These are phyloP conservation scores for Lactarius vividus DNA, from an alignment of 768 basidiomycete genomes.

Conservation along the genomic window DNA sequence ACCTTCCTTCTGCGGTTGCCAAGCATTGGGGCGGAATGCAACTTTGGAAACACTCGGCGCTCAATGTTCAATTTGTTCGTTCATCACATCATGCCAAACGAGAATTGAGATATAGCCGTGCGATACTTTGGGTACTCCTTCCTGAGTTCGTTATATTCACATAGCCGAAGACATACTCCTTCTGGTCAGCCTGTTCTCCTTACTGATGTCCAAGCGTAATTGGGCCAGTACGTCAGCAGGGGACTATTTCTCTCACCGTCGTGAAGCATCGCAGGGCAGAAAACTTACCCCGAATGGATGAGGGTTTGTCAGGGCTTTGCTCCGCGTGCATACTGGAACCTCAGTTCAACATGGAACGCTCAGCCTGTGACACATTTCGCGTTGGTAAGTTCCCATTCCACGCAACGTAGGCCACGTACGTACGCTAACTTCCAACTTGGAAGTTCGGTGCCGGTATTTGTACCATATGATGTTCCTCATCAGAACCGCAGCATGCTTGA, in stretches of 20 bases:
- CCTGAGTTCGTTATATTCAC: slow-evolving; percentile 8
- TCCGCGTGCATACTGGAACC: neutral
- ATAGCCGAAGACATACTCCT: slow-evolving; percentile 10
- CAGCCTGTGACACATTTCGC: neutral
- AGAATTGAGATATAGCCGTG: slow-evolving; percentile 16
- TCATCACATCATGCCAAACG: slow-evolving; percentile 27
- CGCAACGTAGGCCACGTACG: neutral
- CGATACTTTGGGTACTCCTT: slow-evolving; percentile 1
- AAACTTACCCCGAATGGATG: neutral
- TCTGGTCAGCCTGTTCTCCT: slow-evolving; percentile 13
- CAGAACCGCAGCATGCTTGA: neutral
- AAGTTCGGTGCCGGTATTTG: neutral
- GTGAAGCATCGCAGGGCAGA: neutral
- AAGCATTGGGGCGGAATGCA: neutral
- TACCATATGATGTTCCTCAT: neutral
- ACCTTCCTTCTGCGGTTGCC: neutral
- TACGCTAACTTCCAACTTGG: neutral
- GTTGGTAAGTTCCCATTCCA: neutral
- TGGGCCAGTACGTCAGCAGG: neutral
- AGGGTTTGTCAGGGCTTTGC: neutral
- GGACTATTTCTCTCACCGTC: neutral
- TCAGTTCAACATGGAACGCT: slow-evolving; percentile 7
- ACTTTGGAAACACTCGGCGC: slow-evolving; percentile 1
- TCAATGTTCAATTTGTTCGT: slow-evolving; percentile 14
- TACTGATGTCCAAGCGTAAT: neutral